Conservation (phyloP, 129 eudicot genomes). For the Flaveria robusta region DNA sequence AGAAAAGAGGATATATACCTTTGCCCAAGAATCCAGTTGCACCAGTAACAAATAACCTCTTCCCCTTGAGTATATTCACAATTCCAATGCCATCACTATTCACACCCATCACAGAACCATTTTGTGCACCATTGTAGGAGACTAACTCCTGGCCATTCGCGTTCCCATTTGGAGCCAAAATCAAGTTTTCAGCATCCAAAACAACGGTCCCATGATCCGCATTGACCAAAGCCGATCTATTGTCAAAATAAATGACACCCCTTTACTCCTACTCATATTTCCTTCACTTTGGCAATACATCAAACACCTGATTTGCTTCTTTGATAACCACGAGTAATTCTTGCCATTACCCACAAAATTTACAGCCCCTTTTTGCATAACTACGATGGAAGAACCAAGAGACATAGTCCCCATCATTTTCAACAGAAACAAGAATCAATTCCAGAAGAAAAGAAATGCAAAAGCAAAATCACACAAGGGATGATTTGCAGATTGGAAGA, state of each 20-base stretch:
- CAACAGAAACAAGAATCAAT: slow-evolving; percentile 34
- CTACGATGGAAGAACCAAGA: slow-evolving; percentile 52
- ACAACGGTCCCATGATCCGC: slow-evolving; percentile 12
- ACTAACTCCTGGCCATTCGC: slow-evolving; percentile 44
- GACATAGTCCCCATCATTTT: slow-evolving; percentile 78
- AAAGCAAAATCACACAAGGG: slow-evolving; percentile 42
- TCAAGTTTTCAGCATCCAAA: slow-evolving; percentile 49
- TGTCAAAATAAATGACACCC: slow-evolving; percentile 47
- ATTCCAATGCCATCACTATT: slow-evolving; percentile 86
- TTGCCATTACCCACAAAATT: slow-evolving; percentile 18
- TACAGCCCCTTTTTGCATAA: slow-evolving; percentile 26
- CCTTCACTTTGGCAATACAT: slow-evolving; percentile 71
- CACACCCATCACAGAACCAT: slow-evolving; percentile 36
- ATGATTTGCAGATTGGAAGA: slow-evolving; percentile 43
- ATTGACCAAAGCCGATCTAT: slow-evolving; percentile 43
- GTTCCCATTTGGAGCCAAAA: slow-evolving; percentile 55
- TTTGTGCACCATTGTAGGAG: slow-evolving; percentile 40
- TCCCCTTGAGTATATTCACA: slow-evolving; percentile 74
- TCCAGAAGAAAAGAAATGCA: slow-evolving; percentile 28
- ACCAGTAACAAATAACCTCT: slow-evolving; percentile 75
- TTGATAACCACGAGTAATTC: slow-evolving; percentile 36
- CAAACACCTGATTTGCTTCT: slow-evolving; percentile 31
- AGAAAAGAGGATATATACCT: slow-evolving; percentile 45
- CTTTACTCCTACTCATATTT: slow-evolving; percentile 42
- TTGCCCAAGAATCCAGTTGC: slow-evolving; percentile 92